Evolutionary conservation across 1,284 basidiomycete genomes (phyloP), one percentile per base, ranked within the genome.

Genomic region (Fistulinella cinereoalba): DNA sequence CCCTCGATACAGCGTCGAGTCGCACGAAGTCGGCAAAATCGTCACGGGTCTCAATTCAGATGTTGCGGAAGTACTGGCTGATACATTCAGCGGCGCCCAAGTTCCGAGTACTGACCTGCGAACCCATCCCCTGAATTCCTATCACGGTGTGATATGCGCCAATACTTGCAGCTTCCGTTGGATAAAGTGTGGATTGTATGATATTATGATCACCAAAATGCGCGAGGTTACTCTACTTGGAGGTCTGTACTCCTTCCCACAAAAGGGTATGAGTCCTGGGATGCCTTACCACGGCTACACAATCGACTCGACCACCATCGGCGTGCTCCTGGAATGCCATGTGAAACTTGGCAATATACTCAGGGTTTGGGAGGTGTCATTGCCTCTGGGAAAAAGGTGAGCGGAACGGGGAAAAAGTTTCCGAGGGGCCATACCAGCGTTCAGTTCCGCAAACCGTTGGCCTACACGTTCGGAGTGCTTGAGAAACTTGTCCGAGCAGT

Each of bases 381-480:
- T 27, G 66, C 62, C 52, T 64, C 62, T 68, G 59, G 34, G 41
- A 42, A 43, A 37, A 46, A 11, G 12, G 11, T 50, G 22, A 49
- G 31, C 24, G 23, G 23, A n/a, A 29, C 12, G n/a, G 3, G 9
- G 16, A 25, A 18, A 31, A 29, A 15, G 9, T 21, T 10, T 4
- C 2, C 22, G 27, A 28, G 27, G 18, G 18, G 6, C 72, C 83
- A 53, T 53, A 92, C 91, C 91, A 49, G 91, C 90, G 61, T 92
- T 95, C 55, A 88, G 74, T 66, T 95, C 92, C 44, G 90, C 88
- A 67, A 97, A 97, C 44, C 95, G 80, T 21, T 92, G 88, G 6
- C 93, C 93, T 2, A 97, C 88, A 47, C 95, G 79, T 68, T 98
- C 95, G 22, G 93, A 96, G 68, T 98, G 93, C 69, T 97, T 97